Evolutionary conservation across 2,329 filamentous ascomycete genomes (phyloP).

Genomic region (Ceratocystis cacaofunesta): DNA sequence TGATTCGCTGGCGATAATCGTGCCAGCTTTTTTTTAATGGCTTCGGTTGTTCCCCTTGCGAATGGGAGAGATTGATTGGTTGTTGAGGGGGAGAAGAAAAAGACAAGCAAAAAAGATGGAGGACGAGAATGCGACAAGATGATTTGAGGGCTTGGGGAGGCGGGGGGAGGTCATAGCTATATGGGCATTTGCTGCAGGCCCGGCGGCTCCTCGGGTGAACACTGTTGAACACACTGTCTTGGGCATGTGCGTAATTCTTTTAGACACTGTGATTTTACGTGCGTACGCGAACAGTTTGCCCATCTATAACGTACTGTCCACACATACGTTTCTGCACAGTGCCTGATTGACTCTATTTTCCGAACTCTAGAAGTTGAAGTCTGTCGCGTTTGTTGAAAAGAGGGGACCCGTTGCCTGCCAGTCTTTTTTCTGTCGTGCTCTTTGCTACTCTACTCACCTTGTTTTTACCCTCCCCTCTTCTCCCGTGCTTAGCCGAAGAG

Average conservation of each 20-base stretch:
- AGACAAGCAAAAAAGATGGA: constrained; percentile 27
- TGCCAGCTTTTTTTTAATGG: constrained; percentile 17
- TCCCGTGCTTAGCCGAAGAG: not conserved
- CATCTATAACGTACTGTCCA: not conserved
- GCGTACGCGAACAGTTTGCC: not conserved
- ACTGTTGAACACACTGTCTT: not conserved
- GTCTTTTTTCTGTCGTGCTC: not conserved
- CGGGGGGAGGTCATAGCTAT: constrained; percentile 16
- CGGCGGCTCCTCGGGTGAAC: constrained; percentile 3
- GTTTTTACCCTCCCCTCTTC: not conserved
- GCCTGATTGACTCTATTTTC: not conserved
- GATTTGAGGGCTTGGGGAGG: constrained; percentile 32
- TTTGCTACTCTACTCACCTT: not conserved
- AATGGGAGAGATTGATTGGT: constrained; percentile 33
- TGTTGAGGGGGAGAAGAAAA: constrained; percentile 27
- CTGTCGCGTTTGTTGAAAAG: not conserved
- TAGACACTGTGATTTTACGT: not conserved
- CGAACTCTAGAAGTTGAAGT: not conserved
- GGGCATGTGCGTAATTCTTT: not conserved
- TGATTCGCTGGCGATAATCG: constrained; percentile 18
- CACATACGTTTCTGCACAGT: not conserved
- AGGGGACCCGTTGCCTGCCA: not conserved
- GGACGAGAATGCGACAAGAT: constrained; percentile 33
- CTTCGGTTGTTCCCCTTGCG: constrained; percentile 16
- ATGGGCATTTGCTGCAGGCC: not conserved